Conservation (phyloP, 768 basidiomycete species). For the Paxillus ammoniavirescens region DNA sequence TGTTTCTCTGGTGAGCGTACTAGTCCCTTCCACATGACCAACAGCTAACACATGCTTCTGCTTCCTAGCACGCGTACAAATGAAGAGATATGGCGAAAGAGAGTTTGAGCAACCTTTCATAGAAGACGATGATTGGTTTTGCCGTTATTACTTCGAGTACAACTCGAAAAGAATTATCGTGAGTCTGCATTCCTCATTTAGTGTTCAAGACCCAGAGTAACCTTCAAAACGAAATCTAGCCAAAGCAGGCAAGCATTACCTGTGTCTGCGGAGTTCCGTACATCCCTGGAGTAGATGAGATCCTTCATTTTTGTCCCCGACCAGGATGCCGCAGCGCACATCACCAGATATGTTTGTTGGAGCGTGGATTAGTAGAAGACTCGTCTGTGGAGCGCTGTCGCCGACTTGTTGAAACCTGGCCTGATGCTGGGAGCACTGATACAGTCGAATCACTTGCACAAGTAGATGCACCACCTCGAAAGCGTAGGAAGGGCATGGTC, state of each 20-base stretch:
- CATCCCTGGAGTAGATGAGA: constrained; percentile 36
- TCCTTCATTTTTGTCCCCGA: constrained; percentile 60
- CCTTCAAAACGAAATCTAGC: constrained; percentile 30
- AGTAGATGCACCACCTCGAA: constrained; percentile 2
- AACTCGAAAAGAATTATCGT: constrained; percentile 35
- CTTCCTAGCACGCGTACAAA: constrained; percentile 31
- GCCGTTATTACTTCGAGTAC: constrained; percentile 45
- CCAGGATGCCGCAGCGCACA: constrained; percentile 46
- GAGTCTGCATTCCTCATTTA: constrained; percentile 5
- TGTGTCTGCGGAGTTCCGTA: constrained; percentile 52
- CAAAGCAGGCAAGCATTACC: constrained; percentile 35
- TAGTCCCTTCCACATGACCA: not conserved
- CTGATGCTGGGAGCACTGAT: constrained; percentile 27
- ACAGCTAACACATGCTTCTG: not conserved
- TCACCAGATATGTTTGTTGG: constrained; percentile 47
- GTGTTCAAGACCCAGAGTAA: not conserved
- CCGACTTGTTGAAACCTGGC: constrained; percentile 37
- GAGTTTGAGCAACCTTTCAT: constrained; percentile 41
- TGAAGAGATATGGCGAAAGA: constrained; percentile 40
- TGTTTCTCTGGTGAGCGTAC: constrained; percentile 44
- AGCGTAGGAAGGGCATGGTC: constrained; percentile 10
- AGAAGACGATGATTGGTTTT: constrained; percentile 41
- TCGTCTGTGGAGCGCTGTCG: constrained; percentile 10
- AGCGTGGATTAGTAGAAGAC: constrained; percentile 24
- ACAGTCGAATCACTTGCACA: constrained; percentile 2